phyloP scores from a whole-genome alignment of 208 protist species.

The Wallacemonas sp. region DNA sequence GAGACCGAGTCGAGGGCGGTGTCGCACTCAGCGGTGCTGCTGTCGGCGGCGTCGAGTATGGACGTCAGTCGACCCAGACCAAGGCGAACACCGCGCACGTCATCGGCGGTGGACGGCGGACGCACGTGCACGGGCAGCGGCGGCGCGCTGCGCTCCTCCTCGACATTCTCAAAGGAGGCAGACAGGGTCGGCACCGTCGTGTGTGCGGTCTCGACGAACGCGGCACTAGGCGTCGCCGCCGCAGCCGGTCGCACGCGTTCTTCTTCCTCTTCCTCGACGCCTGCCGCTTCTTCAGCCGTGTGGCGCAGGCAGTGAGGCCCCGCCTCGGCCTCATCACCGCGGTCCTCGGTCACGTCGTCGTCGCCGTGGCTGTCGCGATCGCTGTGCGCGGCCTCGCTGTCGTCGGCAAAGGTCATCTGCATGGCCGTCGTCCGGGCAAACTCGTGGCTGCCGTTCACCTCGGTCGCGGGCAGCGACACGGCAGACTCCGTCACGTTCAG shows the following conservation, averaged over 20 bases:
- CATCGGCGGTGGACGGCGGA: background rate
- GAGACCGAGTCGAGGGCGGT: conserved; percentile 1
- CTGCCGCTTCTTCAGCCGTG: too few species aligned
- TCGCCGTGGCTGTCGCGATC: background rate
- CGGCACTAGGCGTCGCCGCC: too few species aligned
- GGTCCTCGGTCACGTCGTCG: background rate
- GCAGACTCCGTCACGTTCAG: background rate
- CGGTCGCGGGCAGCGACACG: background rate
- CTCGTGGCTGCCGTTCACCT: background rate
- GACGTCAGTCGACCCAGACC: background rate
- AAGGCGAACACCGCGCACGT: too few species aligned
- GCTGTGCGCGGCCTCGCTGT: background rate
- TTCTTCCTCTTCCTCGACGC: too few species aligned
- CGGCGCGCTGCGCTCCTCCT: too few species aligned
- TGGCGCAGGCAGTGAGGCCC: too few species aligned
- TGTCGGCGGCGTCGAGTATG: background rate
- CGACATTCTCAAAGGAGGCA: too few species aligned
- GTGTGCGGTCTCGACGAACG: too few species aligned
- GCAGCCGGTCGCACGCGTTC: too few species aligned
- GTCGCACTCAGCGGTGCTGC: background rate
- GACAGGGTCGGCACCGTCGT: too few species aligned
- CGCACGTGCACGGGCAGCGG: too few species aligned
- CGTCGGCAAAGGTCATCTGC: background rate
- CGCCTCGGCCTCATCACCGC: background rate
- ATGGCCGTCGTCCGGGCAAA: background rate